phyloP scores from a whole-genome alignment of 169 alveolate genomes.

The Theileria parva region DNA sequence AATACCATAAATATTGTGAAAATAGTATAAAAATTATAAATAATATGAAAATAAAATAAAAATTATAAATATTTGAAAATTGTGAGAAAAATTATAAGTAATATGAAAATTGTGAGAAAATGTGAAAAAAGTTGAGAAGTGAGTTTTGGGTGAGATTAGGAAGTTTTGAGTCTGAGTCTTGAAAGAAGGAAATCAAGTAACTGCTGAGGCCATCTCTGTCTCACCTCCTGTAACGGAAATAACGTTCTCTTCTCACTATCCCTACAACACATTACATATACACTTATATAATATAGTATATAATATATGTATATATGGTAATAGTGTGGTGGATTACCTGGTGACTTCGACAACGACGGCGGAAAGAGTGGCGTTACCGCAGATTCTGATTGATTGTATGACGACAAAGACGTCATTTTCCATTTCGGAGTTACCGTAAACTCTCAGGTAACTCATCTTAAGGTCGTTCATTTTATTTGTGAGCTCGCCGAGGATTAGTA shows the following conservation, averaged over 20 bases:
- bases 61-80: too few relatives aligned
- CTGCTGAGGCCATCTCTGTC: slow-evolving; percentile 70
- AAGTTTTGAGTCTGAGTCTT: slow-evolving; percentile 50
- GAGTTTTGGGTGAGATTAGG: not conserved
- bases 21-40: too few relatives aligned
- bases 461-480: slow-evolving; percentile 65
- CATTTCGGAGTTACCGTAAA: slow-evolving; percentile 66
- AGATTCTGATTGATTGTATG: slow-evolving; percentile 50
- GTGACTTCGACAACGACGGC: slow-evolving; percentile 68
- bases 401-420: slow-evolving; percentile 59
- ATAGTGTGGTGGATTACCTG: slow-evolving; percentile 5
- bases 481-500: slow-evolving; percentile 65
- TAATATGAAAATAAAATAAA: too few relatives aligned
- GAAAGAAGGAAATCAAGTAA: slow-evolving; percentile 61
- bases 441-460: slow-evolving; percentile 62
- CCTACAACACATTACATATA: slow-evolving; percentile 3
- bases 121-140: not conserved
- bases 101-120: too few relatives aligned
- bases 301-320: not conserved
- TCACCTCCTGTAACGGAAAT: slow-evolving; percentile 61
- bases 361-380: slow-evolving; percentile 57
- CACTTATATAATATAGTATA: not conserved
- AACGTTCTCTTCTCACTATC: slow-evolving; percentile 61
- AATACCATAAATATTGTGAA: not conserved
- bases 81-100: too few relatives aligned